Conservation (phyloP, 352 stramenopile genomes). For the Globisporangium spinosum region DNA sequence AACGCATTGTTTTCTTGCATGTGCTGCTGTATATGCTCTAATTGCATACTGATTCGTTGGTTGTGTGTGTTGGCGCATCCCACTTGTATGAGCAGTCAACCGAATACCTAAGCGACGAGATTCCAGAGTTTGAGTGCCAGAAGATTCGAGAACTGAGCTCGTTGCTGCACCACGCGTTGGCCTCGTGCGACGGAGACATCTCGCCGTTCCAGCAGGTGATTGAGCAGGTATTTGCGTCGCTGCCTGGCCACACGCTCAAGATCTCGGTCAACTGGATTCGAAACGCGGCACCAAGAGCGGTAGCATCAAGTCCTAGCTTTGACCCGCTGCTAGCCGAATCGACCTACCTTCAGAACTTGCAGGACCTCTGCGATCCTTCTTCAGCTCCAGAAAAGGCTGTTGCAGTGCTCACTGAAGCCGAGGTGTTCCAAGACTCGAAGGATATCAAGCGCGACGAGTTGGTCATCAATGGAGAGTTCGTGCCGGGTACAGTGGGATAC, state of each 20-base stretch:
- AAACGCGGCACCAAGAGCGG: neutral
- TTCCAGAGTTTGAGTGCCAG: neutral
- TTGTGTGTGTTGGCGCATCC: neutral
- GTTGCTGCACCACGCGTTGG: conserved; percentile 39
- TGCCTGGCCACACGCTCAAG: conserved; percentile 29
- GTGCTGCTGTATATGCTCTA: neutral
- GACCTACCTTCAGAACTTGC: conserved; percentile 39
- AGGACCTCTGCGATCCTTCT: conserved; percentile 16
- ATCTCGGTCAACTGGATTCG: conserved; percentile 49
- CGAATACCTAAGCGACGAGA: neutral
- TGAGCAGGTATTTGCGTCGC: conserved; percentile 45
- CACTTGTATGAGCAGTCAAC: neutral
- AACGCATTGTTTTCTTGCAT: neutral
- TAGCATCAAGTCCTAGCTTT: neutral
- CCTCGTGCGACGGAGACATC: conserved; percentile 27
- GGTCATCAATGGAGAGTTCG: conserved; percentile 49
- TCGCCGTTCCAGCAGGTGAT: conserved; percentile 56
- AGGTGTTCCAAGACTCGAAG: conserved; percentile 77
- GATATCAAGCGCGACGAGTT: conserved; percentile 77
- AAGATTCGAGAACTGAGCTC: conserved; percentile 29
- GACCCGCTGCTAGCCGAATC: conserved; percentile 1
- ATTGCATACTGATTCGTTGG: neutral
- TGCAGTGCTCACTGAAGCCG: conserved; percentile 36
- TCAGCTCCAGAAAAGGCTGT: conserved; percentile 11
- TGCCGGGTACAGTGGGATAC: conserved; percentile 54